Conservation (phyloP, 2,329 filamentous ascomycete genomes). For the Penicillium sp. region DNA sequence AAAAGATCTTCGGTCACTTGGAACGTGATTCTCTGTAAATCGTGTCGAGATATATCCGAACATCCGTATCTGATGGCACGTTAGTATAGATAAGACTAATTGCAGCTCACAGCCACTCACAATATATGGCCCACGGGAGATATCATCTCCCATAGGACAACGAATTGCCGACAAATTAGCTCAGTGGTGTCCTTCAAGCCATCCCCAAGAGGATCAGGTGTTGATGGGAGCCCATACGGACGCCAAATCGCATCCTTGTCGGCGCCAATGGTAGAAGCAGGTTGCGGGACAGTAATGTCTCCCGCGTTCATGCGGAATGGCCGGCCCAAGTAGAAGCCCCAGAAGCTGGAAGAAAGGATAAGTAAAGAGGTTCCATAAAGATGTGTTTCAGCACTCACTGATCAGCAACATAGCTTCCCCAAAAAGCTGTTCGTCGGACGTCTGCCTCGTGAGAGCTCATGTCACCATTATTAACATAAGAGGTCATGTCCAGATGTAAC, state of each 20-base stretch:
- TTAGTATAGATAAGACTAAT: conserved; percentile 14
- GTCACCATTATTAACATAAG: conserved; percentile 45
- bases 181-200: conserved; percentile 38
- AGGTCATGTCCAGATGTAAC: conserved; percentile 46
- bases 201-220: conserved; percentile 16
- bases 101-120: conserved; percentile 23
- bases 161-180: conserved; percentile 43
- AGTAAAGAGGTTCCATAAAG: neutral
- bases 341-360: conserved; percentile 34
- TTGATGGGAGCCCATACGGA: conserved; percentile 33
- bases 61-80: conserved; percentile 37
- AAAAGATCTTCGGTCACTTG: conserved; percentile 44
- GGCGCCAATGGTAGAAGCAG: conserved; percentile 30
- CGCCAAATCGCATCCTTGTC: conserved; percentile 38
- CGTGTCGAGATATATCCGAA: conserved; percentile 43
- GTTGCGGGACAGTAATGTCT: conserved; percentile 47
- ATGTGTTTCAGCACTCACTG: conserved; percentile 30
- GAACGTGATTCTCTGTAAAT: conserved; percentile 41
- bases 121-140: conserved; percentile 49
- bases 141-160: conserved; percentile 50
- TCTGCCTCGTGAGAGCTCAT: conserved; percentile 46
- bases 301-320: conserved; percentile 48
- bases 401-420: conserved; percentile 50
- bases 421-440: conserved; percentile 47
- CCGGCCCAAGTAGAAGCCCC: conserved; percentile 50